Percentiles rank a stretch among this genome's conserved stretches.
Conservation (phyloP, 345 rosid species). For the Arabidopsis suecica region DNA sequence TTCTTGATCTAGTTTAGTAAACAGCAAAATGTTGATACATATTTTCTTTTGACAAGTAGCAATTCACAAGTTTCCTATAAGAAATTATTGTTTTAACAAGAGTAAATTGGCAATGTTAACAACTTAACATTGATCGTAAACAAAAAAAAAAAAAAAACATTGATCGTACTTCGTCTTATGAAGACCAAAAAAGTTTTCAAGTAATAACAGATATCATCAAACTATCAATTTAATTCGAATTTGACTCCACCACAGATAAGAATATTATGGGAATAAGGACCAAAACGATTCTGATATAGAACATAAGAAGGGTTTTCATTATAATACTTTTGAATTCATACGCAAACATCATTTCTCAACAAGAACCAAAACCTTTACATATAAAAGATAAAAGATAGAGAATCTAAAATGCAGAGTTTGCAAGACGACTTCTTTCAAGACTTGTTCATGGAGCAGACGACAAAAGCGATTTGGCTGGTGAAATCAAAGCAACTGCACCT, state of each 20-base stretch:
- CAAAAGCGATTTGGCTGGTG: slow-evolving; percentile 64
- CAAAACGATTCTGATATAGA: neutral
- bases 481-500: slow-evolving; percentile 61
- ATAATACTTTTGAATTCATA: slow-evolving; percentile 18
- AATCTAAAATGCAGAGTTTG: slow-evolving; percentile 31
- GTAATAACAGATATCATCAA: too few species aligned
- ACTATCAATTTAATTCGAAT: neutral
- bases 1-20: neutral
- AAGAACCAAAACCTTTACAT: slow-evolving; percentile 8
- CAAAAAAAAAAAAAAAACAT: neutral
- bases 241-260: neutral
- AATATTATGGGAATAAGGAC: neutral
- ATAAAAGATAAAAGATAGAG: slow-evolving; percentile 9
- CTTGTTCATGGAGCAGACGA: slow-evolving; percentile 38
- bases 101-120: too few species aligned
- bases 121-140: too few species aligned
- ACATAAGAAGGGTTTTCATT: slow-evolving; percentile 15
- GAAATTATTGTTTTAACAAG: too few species aligned
- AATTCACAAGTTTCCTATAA: too few species aligned
- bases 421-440: neutral
- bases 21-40: too few species aligned
- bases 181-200: neutral
- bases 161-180: neutral
- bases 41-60: too few species aligned
- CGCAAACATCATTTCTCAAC: slow-evolving; percentile 21